A percentile compares a stretch with the other conserved stretches of the same genome.
These are phyloP conservation scores for Colletotrichum sp. DNA, from an alignment of 2,329 filamentous ascomycete species.

Conservation along the genomic window DNA sequence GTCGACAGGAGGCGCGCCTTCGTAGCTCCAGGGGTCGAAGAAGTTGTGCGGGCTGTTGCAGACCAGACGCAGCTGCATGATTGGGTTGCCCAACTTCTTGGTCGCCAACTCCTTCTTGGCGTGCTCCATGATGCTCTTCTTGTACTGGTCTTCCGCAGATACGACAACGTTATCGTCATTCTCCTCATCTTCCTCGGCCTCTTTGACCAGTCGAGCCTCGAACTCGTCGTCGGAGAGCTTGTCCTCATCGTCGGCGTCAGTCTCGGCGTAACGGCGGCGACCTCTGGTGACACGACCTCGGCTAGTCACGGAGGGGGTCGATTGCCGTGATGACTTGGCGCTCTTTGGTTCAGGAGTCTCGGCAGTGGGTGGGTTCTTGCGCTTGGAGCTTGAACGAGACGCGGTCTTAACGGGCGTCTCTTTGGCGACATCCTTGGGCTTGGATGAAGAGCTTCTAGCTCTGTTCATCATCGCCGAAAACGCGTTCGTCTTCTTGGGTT, in stretches of 20 bases:
- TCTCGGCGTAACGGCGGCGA: slow-evolving; percentile 53
- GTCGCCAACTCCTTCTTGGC: slow-evolving; percentile 87
- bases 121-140: slow-evolving; percentile 72
- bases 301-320: slow-evolving; percentile 69
- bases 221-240: slow-evolving; percentile 82
- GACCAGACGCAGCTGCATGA: slow-evolving; percentile 89
- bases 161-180: slow-evolving; percentile 38
- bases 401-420: slow-evolving; percentile 24
- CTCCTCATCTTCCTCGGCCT: slow-evolving; percentile 51
- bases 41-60: slow-evolving; percentile 98
- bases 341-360: slow-evolving; percentile 65
- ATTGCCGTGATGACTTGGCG: slow-evolving; percentile 74
- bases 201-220: slow-evolving; percentile 75
- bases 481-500: slow-evolving; percentile 42
- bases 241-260: slow-evolving; percentile 62
- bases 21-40: slow-evolving; percentile 83
- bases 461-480: slow-evolving; percentile 59
- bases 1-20: slow-evolving; percentile 67
- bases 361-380: slow-evolving; percentile 33
- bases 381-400: slow-evolving; percentile 28
- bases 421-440: slow-evolving; percentile 22
- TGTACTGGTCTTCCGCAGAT: slow-evolving; percentile 66
- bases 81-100: slow-evolving; percentile 91
- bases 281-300: slow-evolving; percentile 47
- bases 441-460: slow-evolving; percentile 23